These are phyloP conservation scores for Mimosa pudica DNA, from an alignment of 306 rosid genomes.

Conservation along the genomic window DNA sequence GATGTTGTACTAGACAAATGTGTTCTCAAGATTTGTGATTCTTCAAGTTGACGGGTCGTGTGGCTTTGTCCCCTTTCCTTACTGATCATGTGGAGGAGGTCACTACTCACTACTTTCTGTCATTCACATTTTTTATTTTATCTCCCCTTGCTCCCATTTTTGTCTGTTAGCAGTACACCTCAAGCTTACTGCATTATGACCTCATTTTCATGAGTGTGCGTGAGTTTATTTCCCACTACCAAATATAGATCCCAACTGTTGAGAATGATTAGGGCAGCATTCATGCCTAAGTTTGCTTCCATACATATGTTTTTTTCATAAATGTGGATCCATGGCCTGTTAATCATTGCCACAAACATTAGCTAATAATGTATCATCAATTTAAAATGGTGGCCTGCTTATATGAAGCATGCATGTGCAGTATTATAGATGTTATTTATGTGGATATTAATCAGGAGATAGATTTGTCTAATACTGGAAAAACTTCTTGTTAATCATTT, in stretches of 20 bases:
- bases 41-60: constrained; percentile 36
- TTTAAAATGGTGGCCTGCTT: background rate
- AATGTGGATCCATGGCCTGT: background rate
- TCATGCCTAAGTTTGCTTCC: constrained; percentile 14
- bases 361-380: constrained; percentile 31
- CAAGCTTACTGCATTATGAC: constrained; percentile 67
- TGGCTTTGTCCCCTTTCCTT: constrained; percentile 32
- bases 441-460: constrained; percentile 24
- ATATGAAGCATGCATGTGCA: constrained; percentile 21
- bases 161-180: constrained; percentile 61
- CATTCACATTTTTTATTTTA: constrained; percentile 26
- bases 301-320: constrained; percentile 20
- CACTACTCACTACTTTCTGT: constrained; percentile 68
- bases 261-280: constrained; percentile 3
- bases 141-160: constrained; percentile 38
- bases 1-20: constrained; percentile 24
- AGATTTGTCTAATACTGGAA: constrained; percentile 26
- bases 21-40: constrained; percentile 11
- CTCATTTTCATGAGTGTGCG: constrained; percentile 36
- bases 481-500: constrained; percentile 26
- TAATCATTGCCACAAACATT: constrained; percentile 30
- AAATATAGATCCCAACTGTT: constrained; percentile 5
- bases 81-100: constrained; percentile 48
- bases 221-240: background rate
- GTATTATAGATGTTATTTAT: background rate